These are phyloP conservation scores for Ceratocystis harringtonii DNA, from an alignment of 2,329 filamentous ascomycete species.

Conservation along the genomic window DNA sequence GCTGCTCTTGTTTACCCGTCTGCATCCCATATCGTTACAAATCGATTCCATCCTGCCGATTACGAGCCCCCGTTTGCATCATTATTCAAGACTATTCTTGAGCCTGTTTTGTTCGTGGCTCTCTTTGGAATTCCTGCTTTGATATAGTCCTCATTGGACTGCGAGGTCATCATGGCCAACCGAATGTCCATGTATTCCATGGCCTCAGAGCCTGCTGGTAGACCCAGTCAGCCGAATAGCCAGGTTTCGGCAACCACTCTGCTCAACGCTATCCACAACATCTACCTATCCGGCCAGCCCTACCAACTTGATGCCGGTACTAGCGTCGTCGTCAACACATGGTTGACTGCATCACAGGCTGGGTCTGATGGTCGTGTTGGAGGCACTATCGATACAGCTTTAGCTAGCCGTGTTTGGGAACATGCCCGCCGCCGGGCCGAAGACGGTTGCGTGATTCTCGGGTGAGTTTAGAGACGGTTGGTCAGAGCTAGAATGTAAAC, in stretches of 20 bases:
- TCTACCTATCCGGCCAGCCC: conserved; percentile 68
- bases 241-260: conserved; percentile 88
- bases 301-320: conserved; percentile 80
- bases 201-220: conserved; percentile 44
- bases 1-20: neutral
- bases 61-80: neutral
- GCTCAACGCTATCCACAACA: conserved; percentile 80
- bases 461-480: conserved; percentile 39
- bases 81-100: neutral
- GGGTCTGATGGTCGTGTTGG: conserved; percentile 54
- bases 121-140: neutral
- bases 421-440: conserved; percentile 88
- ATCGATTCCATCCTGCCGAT: neutral
- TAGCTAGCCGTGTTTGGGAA: conserved; percentile 82
- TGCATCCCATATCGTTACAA: neutral
- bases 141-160: conserved; percentile 8
- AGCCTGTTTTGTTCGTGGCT: neutral
- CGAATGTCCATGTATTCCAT: conserved; percentile 57
- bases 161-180: conserved; percentile 36
- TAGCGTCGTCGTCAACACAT: conserved; percentile 87
- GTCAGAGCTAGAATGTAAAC: neutral
- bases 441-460: conserved; percentile 81
- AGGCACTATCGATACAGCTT: conserved; percentile 63
- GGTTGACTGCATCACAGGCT: conserved; percentile 64
- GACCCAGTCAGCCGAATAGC: conserved; percentile 37